A percentile compares a stretch with the other conserved stretches of the same genome.
These are phyloP conservation scores for Globisporangium spiculum DNA, from an alignment of 352 stramenopile genomes.

Conservation along the genomic window DNA sequence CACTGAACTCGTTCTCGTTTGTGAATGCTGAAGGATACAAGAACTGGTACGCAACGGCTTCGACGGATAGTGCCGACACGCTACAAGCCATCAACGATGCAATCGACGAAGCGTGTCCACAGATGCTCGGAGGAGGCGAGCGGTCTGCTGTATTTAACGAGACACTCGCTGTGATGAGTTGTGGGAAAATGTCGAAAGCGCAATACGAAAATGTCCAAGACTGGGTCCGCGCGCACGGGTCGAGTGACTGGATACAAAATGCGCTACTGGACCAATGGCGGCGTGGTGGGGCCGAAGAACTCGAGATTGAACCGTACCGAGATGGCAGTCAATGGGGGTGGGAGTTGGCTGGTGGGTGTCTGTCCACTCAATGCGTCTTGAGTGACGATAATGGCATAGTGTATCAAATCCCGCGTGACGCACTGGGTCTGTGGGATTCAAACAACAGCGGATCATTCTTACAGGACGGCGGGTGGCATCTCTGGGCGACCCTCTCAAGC, in stretches of 20 bases:
- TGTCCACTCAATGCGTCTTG: constrained; percentile 24
- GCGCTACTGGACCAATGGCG: constrained; percentile 66
- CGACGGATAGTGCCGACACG: constrained; percentile 12
- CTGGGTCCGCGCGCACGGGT: constrained; percentile 32
- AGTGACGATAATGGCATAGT: constrained; percentile 29
- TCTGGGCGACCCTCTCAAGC: constrained; percentile 38
- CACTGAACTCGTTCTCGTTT: constrained; percentile 44
- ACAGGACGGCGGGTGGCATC: constrained; percentile 26
- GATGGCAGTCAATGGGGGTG: constrained; percentile 34
- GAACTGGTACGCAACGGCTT: constrained; percentile 34
- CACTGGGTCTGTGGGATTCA: constrained; percentile 44
- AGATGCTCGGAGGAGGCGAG: constrained; percentile 26
- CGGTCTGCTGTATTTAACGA: constrained; percentile 55
- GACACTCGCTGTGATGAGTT: constrained; percentile 31
- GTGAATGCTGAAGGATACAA: constrained; percentile 40
- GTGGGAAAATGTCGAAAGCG: constrained; percentile 21
- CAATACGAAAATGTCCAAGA: constrained; percentile 36
- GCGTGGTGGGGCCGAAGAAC: constrained; percentile 29
- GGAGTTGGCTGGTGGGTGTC: constrained; percentile 48
- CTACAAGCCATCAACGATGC: constrained; percentile 35
- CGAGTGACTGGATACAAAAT: constrained; percentile 34
- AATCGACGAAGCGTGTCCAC: constrained; percentile 21
- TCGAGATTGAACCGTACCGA: constrained; percentile 74
- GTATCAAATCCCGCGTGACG: constrained; percentile 45
- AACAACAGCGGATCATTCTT: constrained; percentile 41